These are phyloP conservation scores for Pythium plurisporium DNA, from an alignment of 352 stramenopile genomes.

Conservation along the genomic window DNA sequence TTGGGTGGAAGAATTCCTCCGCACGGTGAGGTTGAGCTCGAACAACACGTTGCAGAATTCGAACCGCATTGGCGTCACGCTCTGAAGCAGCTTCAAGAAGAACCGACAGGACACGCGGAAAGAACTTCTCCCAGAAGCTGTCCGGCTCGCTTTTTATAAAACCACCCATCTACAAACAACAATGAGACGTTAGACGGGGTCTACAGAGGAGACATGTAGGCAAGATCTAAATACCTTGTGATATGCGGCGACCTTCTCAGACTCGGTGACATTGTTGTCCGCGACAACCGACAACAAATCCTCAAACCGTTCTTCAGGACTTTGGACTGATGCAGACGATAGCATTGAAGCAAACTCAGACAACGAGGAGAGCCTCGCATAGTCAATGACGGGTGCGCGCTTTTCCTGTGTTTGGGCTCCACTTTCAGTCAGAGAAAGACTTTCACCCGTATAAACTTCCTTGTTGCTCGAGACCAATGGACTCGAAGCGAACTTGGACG, in stretches of 20 bases:
- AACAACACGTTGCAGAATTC: conserved; percentile 47
- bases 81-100: conserved; percentile 37
- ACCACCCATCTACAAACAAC: conserved; percentile 10
- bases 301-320: conserved; percentile 34
- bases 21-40: conserved; percentile 32
- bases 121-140: conserved; percentile 23
- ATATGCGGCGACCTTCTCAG: conserved; percentile 34
- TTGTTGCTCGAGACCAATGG: conserved; percentile 12
- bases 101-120: conserved; percentile 14
- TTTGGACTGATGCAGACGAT: neutral
- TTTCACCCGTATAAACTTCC: no score
- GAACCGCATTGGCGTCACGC: conserved; percentile 44
- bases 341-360: conserved; percentile 23
- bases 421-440: no score
- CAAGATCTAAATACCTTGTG: conserved; percentile 34
- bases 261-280: conserved; percentile 45
- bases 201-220: neutral
- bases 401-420: no score
- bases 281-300: conserved; percentile 35
- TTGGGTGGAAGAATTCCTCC: conserved; percentile 52
- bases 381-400: conserved; percentile 9
- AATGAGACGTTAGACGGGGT: neutral
- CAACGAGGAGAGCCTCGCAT: conserved; percentile 12
- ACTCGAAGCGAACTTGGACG: conserved; percentile 19
- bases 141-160: conserved; percentile 23